Evolutionary conservation across 768 basidiomycete genomes (phyloP), one percentile per base, ranked within the genome.

Genomic region (Pleurotus sapidus): DNA sequence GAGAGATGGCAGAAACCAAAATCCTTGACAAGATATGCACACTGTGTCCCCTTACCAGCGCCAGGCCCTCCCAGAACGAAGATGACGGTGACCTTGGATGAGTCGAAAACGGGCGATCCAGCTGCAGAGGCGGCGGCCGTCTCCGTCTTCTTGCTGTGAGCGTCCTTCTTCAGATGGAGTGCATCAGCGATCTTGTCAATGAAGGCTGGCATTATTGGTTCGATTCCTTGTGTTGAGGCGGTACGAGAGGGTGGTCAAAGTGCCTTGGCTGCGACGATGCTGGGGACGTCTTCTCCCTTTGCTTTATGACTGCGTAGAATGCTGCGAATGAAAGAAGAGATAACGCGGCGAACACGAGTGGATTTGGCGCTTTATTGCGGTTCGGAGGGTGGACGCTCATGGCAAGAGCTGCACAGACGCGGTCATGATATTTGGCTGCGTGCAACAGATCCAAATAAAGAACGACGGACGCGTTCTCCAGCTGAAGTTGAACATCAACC

Each of bases 41-140:
- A 98, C 70, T 98, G 97, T 0, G 97, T 98, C 46, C 97, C 97
- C 71, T 98, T 98, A 88, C 95, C 95, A 64, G 95, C 95, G 50
- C 97, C 97, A 17, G 97, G 97, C 0, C 97, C 97, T 38, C 97
- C 97, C 12, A 99, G 87, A 23, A 98, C 95, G 66, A 91, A 99
- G 66, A 98, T 79, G 57, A 99, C 95, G 15, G 83, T 87, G 64
- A 98, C 88, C 61, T 91, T 87, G 47, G 69, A 67, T 30, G 75
- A 70, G 70, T 92, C 85, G 65, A 97, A 96, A 2, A 76, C 78
- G 14, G 80, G 78, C 4, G 67, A 61, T 43, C 61, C 62, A 37
- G 39, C 55, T 39, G 9, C 20, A 23, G 39, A 1, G 8, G 34
- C 18, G 2, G 20, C 18, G 11, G 49, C 7, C n/a, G 3, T 17